Conservation (phyloP, 2,329 filamentous ascomycete species). For the Chaetomium sp. region DNA sequence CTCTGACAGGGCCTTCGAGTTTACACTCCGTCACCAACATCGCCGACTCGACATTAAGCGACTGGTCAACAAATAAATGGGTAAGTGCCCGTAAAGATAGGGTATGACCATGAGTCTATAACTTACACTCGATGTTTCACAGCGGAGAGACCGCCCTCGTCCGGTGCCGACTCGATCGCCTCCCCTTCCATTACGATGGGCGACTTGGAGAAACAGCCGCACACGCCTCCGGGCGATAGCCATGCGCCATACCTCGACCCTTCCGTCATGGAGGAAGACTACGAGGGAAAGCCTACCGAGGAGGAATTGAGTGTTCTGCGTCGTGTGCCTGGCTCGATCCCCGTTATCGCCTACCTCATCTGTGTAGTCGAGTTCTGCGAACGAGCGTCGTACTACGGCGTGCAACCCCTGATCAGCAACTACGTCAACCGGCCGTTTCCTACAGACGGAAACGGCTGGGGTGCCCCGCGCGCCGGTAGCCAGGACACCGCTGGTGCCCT, state of each 20-base stretch:
- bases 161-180: not conserved
- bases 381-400: conserved; percentile 62
- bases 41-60: not conserved
- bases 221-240: conserved; percentile 16
- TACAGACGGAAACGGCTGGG: conserved; percentile 49
- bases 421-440: conserved; percentile 65
- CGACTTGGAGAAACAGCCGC: conserved; percentile 26
- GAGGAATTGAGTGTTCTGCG: conserved; percentile 55
- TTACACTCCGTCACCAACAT: not conserved
- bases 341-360: conserved; percentile 56
- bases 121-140: conserved; percentile 1
- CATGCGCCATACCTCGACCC: conserved; percentile 37
- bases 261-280: conserved; percentile 30
- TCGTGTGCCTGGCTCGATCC: conserved; percentile 56
- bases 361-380: conserved; percentile 64
- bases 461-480: conserved; percentile 44
- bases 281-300: conserved; percentile 48
- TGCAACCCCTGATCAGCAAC: conserved; percentile 58
- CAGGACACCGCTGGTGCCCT: conserved; percentile 60
- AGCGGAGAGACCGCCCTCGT: conserved; percentile 23
- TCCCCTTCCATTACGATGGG: not conserved
- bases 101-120: not conserved
- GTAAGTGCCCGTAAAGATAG: conserved; percentile 2
- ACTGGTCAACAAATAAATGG: conserved; percentile 8
- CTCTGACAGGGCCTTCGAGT: conserved; percentile 1